Conservation (phyloP, 75 land plant genomes). For the Isoetes taiwanensis region DNA sequence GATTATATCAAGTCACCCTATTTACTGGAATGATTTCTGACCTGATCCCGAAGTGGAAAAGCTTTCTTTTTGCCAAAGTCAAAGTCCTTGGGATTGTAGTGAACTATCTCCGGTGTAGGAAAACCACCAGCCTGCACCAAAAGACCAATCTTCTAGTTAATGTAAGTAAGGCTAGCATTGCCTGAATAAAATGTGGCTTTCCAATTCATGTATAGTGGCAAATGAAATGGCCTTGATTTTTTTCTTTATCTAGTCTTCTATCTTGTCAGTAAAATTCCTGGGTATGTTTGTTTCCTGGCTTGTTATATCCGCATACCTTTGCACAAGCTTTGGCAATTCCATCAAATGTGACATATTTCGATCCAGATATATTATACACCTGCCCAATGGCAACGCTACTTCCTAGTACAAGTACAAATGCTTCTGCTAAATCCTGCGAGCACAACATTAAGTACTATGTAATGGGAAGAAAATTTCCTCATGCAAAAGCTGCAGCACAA, state of each 20-base stretch:
- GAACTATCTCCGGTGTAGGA: slow-evolving; percentile 84
- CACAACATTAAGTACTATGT: too few species aligned
- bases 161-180: too few species aligned
- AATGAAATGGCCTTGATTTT: too few species aligned
- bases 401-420: slow-evolving; percentile 63
- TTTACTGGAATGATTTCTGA: background rate
- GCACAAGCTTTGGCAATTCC: slow-evolving; percentile 97
- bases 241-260: too few species aligned
- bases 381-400: slow-evolving; percentile 72
- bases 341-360: slow-evolving; percentile 92
- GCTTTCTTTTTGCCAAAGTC: slow-evolving; percentile 99
- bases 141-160: too few species aligned
- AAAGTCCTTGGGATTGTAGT: slow-evolving; percentile 91
- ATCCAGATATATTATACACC: slow-evolving; percentile 89
- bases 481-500: background rate
- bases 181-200: too few species aligned
- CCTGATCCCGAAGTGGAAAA: slow-evolving; percentile 95
- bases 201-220: too few species aligned
- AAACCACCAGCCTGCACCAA: slow-evolving; percentile 84
- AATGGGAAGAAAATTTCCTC: too few species aligned
- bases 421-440: slow-evolving; percentile 73
- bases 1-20: background rate
- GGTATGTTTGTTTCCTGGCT: too few species aligned
- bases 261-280: too few species aligned
- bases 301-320: slow-evolving; percentile 76